Base-by-base conservation (phyloP, 1,139 yeast genomes). In the Candida frijolesensis region DNA sequence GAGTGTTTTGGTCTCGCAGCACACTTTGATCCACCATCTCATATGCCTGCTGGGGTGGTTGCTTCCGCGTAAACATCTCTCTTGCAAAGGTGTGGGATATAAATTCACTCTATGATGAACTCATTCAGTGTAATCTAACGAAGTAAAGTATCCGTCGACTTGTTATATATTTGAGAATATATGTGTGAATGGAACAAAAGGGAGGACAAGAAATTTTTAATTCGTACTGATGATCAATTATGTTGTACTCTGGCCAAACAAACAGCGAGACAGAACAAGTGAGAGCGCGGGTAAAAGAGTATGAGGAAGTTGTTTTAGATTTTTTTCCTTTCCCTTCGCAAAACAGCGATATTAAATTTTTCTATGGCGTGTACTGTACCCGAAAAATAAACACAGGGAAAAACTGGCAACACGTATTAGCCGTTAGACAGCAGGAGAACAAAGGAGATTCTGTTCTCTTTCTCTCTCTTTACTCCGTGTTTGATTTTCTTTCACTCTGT, bases 21-120 rank as follows among this genome's bases (percentile, higher is more conserved):
- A 19, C 34, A 12, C 38, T 35, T 37, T 62, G 67, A 37, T 58
- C 60, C 33, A 61, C 63, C 61, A 66, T 53, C 50, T 66, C 69
- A 50, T 65, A 66, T 52, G 60, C 66, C 48, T 66, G 67, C 11
- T 47, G 44, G 16, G 25, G 34, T 22, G 46, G 45, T 14, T 19
- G 40, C 15, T 44, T 50, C 35, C 46, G 44, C 15, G 54, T 34
- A 35, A 51, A 52, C 55, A 54, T 54, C 11, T 18, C 16, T 3
- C 12, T 5, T 35, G 40, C 11, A 19, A 11, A 22, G 42, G 10
- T 16, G 30, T 18, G 9, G 27, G 40, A 35, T 37, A 34, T 34
- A 2, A 14, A 25, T 25, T 25, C 29, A 25, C 29, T 25, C 8
- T 25, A 25, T 25, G 29, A 25, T 25, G 29, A 25, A 6, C 10